Percentiles rank a stretch among this genome's conserved stretches.
Conservation (phyloP, 2,329 filamentous ascomycete species). For the Penicillium sp. region DNA sequence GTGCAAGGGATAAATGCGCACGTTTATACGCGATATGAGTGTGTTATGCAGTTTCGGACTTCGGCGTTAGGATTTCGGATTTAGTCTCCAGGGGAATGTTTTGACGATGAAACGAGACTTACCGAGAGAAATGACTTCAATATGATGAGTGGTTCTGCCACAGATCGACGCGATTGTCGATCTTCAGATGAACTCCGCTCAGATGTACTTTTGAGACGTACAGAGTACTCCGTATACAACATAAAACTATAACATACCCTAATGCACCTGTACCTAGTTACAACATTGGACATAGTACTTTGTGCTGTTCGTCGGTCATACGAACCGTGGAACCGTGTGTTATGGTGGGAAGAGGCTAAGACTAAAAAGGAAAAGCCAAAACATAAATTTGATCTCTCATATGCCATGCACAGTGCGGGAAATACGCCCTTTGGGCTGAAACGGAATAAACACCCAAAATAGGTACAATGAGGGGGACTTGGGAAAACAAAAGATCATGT, state of each 20-base stretch:
- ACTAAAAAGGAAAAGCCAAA: conserved; percentile 4
- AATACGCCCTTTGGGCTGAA: conserved; percentile 9
- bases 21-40: conserved; percentile 4
- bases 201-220: not conserved
- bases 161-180: not conserved
- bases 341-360: conserved; percentile 1
- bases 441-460: conserved; percentile 14
- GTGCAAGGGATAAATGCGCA: conserved; percentile 17
- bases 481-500: not conserved
- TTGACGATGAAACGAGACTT: not conserved
- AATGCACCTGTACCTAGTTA: too few relatives aligned
- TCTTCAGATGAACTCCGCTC: not conserved
- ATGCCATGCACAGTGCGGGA: conserved; percentile 20
- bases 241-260: too few relatives aligned
- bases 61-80: not conserved
- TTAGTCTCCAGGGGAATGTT: not conserved
- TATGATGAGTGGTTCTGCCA: too few relatives aligned
- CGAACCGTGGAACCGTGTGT: conserved; percentile 1
- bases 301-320: not conserved
- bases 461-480: conserved; percentile 12
- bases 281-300: not conserved
- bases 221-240: not conserved
- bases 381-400: conserved; percentile 24
- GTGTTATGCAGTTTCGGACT: not conserved
- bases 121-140: too few relatives aligned